phyloP scores from a whole-genome alignment of 1,284 basidiomycete species.

The Xanthoconium separans region DNA sequence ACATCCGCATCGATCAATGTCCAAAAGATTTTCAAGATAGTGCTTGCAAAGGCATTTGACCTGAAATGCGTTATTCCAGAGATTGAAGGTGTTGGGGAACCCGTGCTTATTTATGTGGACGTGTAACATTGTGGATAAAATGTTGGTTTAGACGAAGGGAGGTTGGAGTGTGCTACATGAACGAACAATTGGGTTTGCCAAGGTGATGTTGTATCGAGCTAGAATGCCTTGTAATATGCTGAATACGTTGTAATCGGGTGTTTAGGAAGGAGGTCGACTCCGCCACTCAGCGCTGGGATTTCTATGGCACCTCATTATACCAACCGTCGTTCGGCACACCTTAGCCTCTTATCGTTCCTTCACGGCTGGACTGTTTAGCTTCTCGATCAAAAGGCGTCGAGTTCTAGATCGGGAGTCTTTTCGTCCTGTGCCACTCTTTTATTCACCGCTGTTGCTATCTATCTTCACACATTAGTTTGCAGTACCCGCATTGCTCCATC shows the following conservation, averaged over 20 bases:
- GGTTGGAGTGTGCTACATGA: conserved; percentile 17
- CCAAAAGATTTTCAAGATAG: conserved; percentile 99
- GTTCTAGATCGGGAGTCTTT: conserved; percentile 19
- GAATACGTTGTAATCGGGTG: conserved; percentile 12
- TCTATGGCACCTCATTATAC: conserved; percentile 28
- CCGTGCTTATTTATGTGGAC: conserved; percentile 89
- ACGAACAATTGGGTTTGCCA: conserved; percentile 15
- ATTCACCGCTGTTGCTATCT: conserved; percentile 24
- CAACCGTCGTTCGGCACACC: conserved; percentile 25
- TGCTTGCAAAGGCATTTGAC: conserved; percentile 87
- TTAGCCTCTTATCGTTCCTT: conserved; percentile 17
- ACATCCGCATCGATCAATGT: conserved; percentile 98
- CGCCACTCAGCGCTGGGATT: conserved; percentile 26
- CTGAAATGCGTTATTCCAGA: conserved; percentile 95
- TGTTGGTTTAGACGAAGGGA: conserved; percentile 20
- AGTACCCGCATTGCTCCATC: conserved; percentile 26
- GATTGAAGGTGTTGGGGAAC: conserved; percentile 93
- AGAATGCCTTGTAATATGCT: conserved; percentile 12
- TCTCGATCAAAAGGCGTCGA: conserved; percentile 17
- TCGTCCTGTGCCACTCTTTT: conserved; percentile 17
- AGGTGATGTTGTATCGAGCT: conserved; percentile 32
- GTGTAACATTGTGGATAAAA: conserved; percentile 51
- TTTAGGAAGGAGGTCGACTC: conserved; percentile 24
- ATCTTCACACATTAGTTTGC: conserved; percentile 24
- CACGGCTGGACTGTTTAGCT: conserved; percentile 17